Base-by-base conservation (phyloP, 2,329 filamentous ascomycete genomes). In the Rutstroemia sp. region DNA sequence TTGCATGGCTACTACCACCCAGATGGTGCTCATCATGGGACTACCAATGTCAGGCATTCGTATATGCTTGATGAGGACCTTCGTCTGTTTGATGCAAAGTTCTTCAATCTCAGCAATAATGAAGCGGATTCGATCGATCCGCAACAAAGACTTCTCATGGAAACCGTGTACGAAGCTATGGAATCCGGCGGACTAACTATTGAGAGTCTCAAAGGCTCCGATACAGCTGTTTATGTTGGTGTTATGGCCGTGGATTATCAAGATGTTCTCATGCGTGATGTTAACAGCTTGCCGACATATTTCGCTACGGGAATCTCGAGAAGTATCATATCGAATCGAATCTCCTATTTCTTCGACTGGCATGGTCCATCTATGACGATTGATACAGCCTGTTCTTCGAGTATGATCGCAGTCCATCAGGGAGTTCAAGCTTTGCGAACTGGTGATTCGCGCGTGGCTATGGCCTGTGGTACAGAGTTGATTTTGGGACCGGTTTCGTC, bases 311-410 rank as follows among this genome's bases (percentile, higher is more conserved):
- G 74, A 0, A 65, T 62, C 1, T 64, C 59, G 1, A 52, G 60
- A 7, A 65, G 63, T 4, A 78, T 81, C 56, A 71, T 80, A 66
- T 65, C 78, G 4, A 82, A 82, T 63, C 73, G 79, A 0, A 73
- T 82, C 14, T 81, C 77, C 0, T 77, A 81, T 62, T 75, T 73
- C 54, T 80, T 79, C 64, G 75, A 82, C 60, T 69, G 81, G 34
- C 45, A 53, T 7, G 59, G 57, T 0, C 77, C 79, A 2, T 80
- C 77, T 59, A 73, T 81, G 66, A 81, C 77, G 0, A 67, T 83
- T 8, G 79, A 83, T 52, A 83, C 80, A 0, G 81, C 78, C 18
- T 84, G 81, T 65, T 81, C 78, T 23, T 76, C 75, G 3, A 79
- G 76, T 47, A 69, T 83, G 8, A 74, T 81, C 4, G 75, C 77